phyloP scores from a whole-genome alignment of 352 stramenopile genomes.

The Phytophthora foliorum region DNA sequence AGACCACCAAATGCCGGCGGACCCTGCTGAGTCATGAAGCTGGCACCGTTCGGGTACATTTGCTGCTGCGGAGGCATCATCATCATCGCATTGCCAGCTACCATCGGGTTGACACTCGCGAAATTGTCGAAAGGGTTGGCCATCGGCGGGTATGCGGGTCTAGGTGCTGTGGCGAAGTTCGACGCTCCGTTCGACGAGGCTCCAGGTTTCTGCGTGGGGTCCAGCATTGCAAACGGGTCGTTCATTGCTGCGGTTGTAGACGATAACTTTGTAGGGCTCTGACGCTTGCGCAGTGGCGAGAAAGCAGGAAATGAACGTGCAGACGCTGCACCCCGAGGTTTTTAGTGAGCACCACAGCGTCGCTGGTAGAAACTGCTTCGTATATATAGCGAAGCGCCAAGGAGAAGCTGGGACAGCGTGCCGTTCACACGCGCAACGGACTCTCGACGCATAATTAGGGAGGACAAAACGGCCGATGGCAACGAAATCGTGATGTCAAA shows the following conservation, averaged over 20 bases:
- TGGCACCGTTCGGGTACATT: constrained; percentile 52
- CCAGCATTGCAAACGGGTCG: constrained; percentile 71
- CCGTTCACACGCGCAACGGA: constrained; percentile 23
- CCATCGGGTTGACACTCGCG: constrained; percentile 17
- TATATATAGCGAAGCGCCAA: constrained; percentile 34
- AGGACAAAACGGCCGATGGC: constrained; percentile 31
- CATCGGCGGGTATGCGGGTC: constrained; percentile 22
- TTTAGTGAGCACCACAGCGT: constrained; percentile 8
- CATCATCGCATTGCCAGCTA: constrained; percentile 28
- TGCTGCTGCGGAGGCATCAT: constrained; percentile 47
- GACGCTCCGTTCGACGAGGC: constrained; percentile 14
- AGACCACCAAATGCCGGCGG: constrained; percentile 55
- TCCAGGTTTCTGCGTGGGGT: constrained; percentile 55
- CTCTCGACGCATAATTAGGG: constrained; percentile 26
- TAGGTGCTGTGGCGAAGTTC: constrained; percentile 27
- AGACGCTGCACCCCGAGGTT: background rate
- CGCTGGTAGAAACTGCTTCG: constrained; percentile 28
- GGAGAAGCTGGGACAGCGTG: constrained; percentile 19
- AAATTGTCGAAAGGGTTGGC: constrained; percentile 56
- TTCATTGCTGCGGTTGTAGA: constrained; percentile 49
- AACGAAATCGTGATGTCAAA: background rate
- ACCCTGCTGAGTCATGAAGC: constrained; percentile 76
- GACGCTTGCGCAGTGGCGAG: constrained; percentile 22
- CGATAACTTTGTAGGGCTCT: constrained; percentile 16
- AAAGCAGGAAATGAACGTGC: constrained; percentile 35